Evolutionary conservation across 1,284 basidiomycete genomes (phyloP), one percentile per base, ranked within the genome.

Genomic region (Bjerkandera adusta): DNA sequence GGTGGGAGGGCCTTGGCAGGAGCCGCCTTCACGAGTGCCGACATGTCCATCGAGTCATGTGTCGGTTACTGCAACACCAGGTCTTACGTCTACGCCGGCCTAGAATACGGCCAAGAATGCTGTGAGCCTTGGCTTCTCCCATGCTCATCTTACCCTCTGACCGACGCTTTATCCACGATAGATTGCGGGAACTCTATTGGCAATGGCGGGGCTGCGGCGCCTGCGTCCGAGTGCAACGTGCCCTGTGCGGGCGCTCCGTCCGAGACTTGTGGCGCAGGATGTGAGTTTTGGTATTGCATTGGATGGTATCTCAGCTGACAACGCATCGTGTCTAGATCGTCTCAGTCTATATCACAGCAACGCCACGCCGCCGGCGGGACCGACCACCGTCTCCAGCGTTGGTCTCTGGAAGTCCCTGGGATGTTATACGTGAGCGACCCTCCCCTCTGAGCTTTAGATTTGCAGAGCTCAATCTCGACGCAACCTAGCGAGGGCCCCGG

Each of bases 261-360:
- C 4, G 80, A 88, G 58, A 60, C 64, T 3, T 88, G 85, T 57
- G 85, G 85, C 48, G 81, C 77, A 3, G 61, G 60, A 26, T 50
- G 56, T 65, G 26, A 49, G 55, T 52, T 18, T 15, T 26, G 8
- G 7, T 18, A 39, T 27, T 10, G 11, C 16, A 27, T 32, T 32
- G 5, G 6, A 25, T 29, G 24, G 22, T 29, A 12, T 20, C 24
- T 35, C 21, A 53, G 33, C 24, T 21, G 43, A 20, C 27, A 24
- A 12, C 36, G 34, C 34, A 16, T 33, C 16, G n/a, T 26, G 30
- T 16, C n/a, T 45, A 60, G 60, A 72, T 58, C 73, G 72, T 15
- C 66, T 88, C 6, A 81, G 77, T 54, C 59, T 88, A 6, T 87
- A 79, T 65, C 78, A 71, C 71, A 84, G 73, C 54, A 81, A 83